Percentiles rank a stretch among this genome's conserved stretches.
These are phyloP conservation scores for Neoascochyta sp. DNA, from an alignment of 2,329 filamentous ascomycete species.

Conservation along the genomic window DNA sequence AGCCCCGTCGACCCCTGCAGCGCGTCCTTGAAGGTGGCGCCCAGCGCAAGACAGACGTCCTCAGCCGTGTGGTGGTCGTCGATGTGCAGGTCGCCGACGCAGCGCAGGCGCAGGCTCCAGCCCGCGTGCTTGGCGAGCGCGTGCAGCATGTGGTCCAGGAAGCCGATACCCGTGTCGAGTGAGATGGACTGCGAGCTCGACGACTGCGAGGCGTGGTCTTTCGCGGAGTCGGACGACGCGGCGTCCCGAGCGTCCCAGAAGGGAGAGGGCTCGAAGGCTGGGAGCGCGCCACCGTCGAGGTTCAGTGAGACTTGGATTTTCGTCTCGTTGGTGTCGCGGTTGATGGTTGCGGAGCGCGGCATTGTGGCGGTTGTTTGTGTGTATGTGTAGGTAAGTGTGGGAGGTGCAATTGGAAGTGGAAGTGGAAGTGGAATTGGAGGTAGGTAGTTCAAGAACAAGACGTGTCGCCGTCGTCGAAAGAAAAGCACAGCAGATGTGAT, in stretches of 20 bases:
- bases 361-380: slow-evolving; percentile 23
- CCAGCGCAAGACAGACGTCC: slow-evolving; percentile 89
- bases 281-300: slow-evolving; percentile 76
- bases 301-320: slow-evolving; percentile 92
- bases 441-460: no score
- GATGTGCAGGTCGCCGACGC: slow-evolving; percentile 88
- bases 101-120: slow-evolving; percentile 81
- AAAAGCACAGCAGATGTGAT: no score
- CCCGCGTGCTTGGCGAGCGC: slow-evolving; percentile 93
- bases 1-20: slow-evolving; percentile 76
- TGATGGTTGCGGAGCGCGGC: slow-evolving; percentile 69
- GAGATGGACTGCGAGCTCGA: slow-evolving; percentile 82
- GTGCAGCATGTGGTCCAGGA: slow-evolving; percentile 98
- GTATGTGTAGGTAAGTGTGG: no score
- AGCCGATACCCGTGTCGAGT: slow-evolving; percentile 91
- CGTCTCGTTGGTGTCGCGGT: slow-evolving; percentile 95
- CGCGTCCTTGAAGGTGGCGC: slow-evolving; percentile 75
- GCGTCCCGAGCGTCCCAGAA: slow-evolving; percentile 48
- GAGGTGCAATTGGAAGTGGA: neutral
- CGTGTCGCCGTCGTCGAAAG: no score
- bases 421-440: neutral
- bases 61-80: slow-evolving; percentile 99
- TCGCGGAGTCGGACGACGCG: slow-evolving; percentile 36
- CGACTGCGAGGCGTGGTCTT: slow-evolving; percentile 76
- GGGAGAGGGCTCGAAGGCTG: slow-evolving; percentile 46